These are phyloP conservation scores for Heimioporus retisporus DNA, from an alignment of 1,284 basidiomycete species.

Conservation along the genomic window DNA sequence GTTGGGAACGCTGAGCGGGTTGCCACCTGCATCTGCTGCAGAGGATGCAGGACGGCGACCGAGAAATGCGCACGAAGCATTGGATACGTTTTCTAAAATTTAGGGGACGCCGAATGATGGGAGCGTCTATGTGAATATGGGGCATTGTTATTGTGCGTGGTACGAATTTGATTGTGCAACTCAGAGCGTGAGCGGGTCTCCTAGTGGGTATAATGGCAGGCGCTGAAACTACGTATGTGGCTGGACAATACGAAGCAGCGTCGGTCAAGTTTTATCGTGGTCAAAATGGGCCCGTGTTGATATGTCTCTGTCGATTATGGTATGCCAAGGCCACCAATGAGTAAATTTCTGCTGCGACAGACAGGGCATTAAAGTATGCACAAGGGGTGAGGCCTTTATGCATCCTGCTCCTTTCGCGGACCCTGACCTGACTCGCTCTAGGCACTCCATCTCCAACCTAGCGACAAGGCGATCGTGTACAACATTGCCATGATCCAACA, in stretches of 20 bases:
- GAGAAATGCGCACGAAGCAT: conserved; percentile 84
- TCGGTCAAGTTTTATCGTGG: conserved; percentile 77
- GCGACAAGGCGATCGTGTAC: conserved; percentile 90
- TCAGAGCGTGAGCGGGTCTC: conserved; percentile 79
- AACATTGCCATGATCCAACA: conserved; percentile 98
- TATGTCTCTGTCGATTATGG: conserved; percentile 92
- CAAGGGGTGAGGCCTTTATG: conserved; percentile 54
- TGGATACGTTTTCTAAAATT: conserved; percentile 90
- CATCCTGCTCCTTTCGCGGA: not conserved
- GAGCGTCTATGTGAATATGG: conserved; percentile 94
- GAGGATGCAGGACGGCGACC: conserved; percentile 76
- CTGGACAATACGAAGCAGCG: conserved; percentile 87
- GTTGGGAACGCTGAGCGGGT: conserved; percentile 70
- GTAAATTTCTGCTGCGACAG: conserved; percentile 84
- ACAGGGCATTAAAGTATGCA: conserved; percentile 82
- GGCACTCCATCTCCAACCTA: conserved; percentile 86
- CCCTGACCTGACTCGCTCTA: conserved; percentile 38
- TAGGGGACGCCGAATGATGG: conserved; percentile 88
- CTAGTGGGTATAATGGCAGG: not conserved
- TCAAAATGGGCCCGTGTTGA: conserved; percentile 77
- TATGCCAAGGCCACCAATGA: conserved; percentile 94
- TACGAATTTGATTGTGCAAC: conserved; percentile 96
- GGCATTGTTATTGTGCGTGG: conserved; percentile 91
- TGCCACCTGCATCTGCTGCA: conserved; percentile 54
- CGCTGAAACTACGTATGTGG: conserved; percentile 5